Base-by-base conservation (phyloP, 305 asterid genomes). In the Coffea humblotiana region DNA sequence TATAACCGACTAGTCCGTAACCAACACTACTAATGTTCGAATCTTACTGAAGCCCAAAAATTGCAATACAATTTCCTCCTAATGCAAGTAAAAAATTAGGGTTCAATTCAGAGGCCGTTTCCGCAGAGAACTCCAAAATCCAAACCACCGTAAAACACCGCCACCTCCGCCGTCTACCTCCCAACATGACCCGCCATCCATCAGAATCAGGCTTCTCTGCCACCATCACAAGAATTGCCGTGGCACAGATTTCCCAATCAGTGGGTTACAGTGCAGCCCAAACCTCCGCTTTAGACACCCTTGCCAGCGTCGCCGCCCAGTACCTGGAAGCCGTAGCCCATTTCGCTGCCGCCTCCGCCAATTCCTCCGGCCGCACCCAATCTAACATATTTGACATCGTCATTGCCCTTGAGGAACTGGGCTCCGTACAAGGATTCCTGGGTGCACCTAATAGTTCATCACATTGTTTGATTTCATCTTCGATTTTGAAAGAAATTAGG, bases 181-280 rank as follows among this genome's bases (percentile, higher is more conserved):
- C 85, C 58, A 43, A 47, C 80, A 65, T 52, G 78, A 27, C 48
- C 56, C 27, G 15, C 45, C 23, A 65, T 23, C 37, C 66, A 61
- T 49, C 90, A 51, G 86, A 83, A 70, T 83, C 91, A 19, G 86
- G 79, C 10, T 87, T 82, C 78, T 83, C 91, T 9, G 72, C 80
- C 45, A 47, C 82, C 77, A 2, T 91, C 52, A 79, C 85, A 14
- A 85, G 88, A 71, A 83, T 84, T 23, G 92, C 94, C 71, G 89
- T 88, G 37, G 85, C 92, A 51, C 97, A 91, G 83, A 88, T 89
- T 82, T 91, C 92, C 80, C 85, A 67, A 67, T 81, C 92, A 6
- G 83, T 76, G 69, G 97, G 96, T 79, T 91, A 78, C 84, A 76
- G 61, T 0, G 83, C 84, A 19, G 87, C 92, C 65, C 85, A 83